Percentiles rank a stretch among this genome's conserved stretches.
Evolutionary conservation across 2,329 filamentous ascomycete genomes (phyloP).

Genomic region (Alternaria consortialis): DNA sequence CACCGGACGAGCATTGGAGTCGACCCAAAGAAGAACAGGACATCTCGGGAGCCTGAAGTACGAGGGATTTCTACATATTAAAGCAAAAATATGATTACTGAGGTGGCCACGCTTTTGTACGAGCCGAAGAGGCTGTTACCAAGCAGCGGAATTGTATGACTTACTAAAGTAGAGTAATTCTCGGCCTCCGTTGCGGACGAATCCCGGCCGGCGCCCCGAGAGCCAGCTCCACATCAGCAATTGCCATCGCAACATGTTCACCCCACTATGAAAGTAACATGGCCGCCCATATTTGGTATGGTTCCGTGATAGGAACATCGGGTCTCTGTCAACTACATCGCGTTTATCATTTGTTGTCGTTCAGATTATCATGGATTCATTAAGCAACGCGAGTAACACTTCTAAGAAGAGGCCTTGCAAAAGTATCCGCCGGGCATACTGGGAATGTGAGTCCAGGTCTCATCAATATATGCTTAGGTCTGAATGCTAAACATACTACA

Average conservation of each 20-base stretch:
- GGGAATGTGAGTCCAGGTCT: constrained; percentile 44
- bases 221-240: constrained; percentile 31
- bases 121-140: not conserved
- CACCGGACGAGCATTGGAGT: not conserved
- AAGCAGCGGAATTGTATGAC: constrained; percentile 3
- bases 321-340: not conserved
- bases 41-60: not conserved
- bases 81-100: not conserved
- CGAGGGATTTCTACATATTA: not conserved
- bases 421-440: constrained; percentile 42
- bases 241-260: constrained; percentile 38
- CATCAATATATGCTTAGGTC: not conserved
- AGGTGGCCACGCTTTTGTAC: not conserved
- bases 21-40: not conserved
- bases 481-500: constrained; percentile 27
- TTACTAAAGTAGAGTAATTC: constrained; percentile 14
- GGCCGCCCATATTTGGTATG: constrained; percentile 30
- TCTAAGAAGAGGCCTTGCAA: constrained; percentile 39
- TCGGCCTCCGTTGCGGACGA: constrained; percentile 36
- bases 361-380: constrained; percentile 29
- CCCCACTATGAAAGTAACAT: constrained; percentile 47
- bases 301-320: constrained; percentile 17
- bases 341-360: not conserved
- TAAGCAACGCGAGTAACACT: constrained; percentile 25
- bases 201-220: constrained; percentile 36